Base-by-base conservation (phyloP, 139 green algal species). In the Haematococcus lacustris region DNA sequence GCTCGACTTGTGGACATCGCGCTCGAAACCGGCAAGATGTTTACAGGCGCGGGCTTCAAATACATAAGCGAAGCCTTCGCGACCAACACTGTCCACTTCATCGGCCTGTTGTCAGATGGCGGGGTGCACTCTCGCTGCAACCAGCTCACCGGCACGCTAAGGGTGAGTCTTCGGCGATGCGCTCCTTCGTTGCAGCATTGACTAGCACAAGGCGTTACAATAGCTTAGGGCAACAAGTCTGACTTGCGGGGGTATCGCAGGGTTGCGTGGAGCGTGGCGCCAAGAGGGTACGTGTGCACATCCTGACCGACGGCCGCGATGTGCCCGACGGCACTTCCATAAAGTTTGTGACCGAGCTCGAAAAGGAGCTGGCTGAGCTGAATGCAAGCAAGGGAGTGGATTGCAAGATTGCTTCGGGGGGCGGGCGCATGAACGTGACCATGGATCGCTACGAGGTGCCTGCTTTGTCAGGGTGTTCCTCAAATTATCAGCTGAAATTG, bases 361-460 rank as follows among this genome's bases (percentile, higher is more conserved):
- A 94, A 77, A 80, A 78, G 28, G 84, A 91, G 69, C 75, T 98
- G 4, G 70, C 74, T 9, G 66, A 25, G 3, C 38, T 71, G 40
- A 71, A 71, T 26, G 66, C 4, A 2, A 17, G 28, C 2, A 70
- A 78, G 68, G 79, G 74, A 40, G 62, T 70, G 63, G 94, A 98
- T 75, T 90, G 85, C 23, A 84, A 85, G 60, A 96, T 98, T 71
- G 94, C 94, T 0, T 96, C 88, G 4, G 94, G 94, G 34, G 94
- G 94, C 38, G 94, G 94, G 3, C 86, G 94, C 79, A 98, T 98
- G 94, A 30, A 80, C 40, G 88, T 97, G 37, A 97, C 92, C 66
- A 98, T 98, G 94, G 94, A 98, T 70, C 87, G 94, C 38, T 98
- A 97, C 72, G 94, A 98, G 88, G 89, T 91, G 71, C 0, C 78